Percentiles rank a stretch among this genome's conserved stretches.
Conservation (phyloP, 108 stramenopile species). For the Cyclotella cryptica region DNA sequence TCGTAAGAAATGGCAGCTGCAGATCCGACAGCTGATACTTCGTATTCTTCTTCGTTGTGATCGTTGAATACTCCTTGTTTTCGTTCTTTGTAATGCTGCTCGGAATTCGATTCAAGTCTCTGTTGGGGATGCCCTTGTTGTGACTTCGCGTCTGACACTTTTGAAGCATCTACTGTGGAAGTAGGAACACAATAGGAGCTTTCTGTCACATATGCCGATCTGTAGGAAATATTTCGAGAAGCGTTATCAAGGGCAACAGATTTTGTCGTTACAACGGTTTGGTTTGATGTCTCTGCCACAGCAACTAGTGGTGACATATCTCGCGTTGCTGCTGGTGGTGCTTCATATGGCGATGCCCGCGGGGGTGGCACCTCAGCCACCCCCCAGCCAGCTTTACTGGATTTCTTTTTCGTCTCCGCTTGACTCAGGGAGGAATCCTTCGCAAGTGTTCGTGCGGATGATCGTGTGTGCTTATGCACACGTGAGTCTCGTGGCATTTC, state of each 20-base stretch:
- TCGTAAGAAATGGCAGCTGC: background rate
- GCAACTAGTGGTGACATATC: background rate
- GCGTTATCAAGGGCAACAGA: background rate
- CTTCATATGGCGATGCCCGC: background rate
- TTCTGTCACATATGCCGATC: no score
- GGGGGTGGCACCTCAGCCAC: background rate
- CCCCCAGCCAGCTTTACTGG: background rate
- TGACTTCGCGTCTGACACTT: no score
- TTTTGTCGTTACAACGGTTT: background rate
- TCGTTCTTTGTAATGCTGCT: background rate
- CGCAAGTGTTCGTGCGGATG: background rate
- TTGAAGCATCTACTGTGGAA: no score
- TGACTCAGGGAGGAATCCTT: background rate
- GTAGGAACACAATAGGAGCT: no score
- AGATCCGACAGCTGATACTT: background rate
- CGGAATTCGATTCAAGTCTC: no score
- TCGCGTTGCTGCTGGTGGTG: background rate
- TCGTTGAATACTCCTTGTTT: background rate
- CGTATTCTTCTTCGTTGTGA: background rate
- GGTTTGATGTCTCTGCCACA: background rate
- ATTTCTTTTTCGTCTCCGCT: background rate
- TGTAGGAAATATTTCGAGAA: no score
- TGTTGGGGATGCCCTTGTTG: no score
- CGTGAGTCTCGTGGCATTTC: background rate
- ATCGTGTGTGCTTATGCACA: background rate